phyloP scores from a whole-genome alignment of 2,329 filamentous ascomycete genomes.

The Aspergillus sp. region DNA sequence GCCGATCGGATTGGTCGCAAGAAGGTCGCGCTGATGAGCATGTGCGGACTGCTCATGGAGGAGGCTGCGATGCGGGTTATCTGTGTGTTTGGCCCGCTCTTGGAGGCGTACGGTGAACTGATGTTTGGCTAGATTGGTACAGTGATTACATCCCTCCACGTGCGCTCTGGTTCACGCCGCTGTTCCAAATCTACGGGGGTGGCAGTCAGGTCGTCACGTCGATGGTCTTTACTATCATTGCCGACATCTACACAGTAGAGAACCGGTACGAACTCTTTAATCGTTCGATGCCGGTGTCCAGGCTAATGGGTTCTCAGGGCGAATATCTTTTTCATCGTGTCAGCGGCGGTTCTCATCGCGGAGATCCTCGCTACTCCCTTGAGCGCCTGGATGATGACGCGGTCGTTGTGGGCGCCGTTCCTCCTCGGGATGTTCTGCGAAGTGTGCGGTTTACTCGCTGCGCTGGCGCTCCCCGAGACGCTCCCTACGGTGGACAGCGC shows the following conservation, averaged over 20 bases:
- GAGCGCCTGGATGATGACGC: constrained; percentile 13
- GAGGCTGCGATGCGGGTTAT: constrained; percentile 9
- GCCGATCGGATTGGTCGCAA: constrained; percentile 13
- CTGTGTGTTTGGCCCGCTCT: constrained; percentile 3
- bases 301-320: constrained; percentile 1
- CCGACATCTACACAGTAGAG: constrained; percentile 14
- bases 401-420: constrained; percentile 9
- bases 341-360: constrained; percentile 2
- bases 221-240: constrained; percentile 8
- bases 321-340: constrained; percentile 9
- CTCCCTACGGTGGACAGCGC: neutral
- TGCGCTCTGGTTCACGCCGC: constrained; percentile 12
- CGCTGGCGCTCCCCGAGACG: constrained; percentile 10
- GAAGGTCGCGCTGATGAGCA: constrained; percentile 6
- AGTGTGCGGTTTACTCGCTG: constrained; percentile 1
- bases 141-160: constrained; percentile 8
- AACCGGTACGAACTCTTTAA: neutral
- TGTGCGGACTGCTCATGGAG: constrained; percentile 6
- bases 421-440: constrained; percentile 7
- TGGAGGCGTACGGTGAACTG: neutral
- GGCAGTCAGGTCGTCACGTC: constrained; percentile 9
- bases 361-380: constrained; percentile 12
- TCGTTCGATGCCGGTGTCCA: neutral
- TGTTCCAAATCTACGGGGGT: constrained; percentile 15
- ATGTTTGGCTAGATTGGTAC: constrained; percentile 5